These are phyloP conservation scores for Coriaria nepalensis DNA, from an alignment of 306 rosid species.

Conservation along the genomic window DNA sequence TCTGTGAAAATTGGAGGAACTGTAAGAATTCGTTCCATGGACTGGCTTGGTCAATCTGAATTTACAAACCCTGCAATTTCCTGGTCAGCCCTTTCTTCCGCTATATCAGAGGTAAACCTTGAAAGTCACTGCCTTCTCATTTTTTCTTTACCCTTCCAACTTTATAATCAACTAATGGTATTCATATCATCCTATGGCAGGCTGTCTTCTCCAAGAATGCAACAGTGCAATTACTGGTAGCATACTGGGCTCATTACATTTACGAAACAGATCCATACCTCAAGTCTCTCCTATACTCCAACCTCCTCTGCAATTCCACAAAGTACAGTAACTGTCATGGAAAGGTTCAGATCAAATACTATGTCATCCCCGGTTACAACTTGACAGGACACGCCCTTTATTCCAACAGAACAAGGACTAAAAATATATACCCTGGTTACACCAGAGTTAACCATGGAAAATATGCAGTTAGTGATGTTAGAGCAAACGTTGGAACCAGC, in stretches of 20 bases:
- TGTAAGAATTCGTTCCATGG: slow-evolving; percentile 80
- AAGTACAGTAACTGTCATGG: slow-evolving; percentile 54
- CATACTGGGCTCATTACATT: slow-evolving; percentile 72
- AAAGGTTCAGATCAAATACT: slow-evolving; percentile 82
- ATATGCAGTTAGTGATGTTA: slow-evolving; percentile 59
- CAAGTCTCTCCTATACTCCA: slow-evolving; percentile 66
- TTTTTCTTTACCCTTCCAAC: neutral
- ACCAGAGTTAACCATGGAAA: slow-evolving; percentile 85
- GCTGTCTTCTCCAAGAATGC: slow-evolving; percentile 71
- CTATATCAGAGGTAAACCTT: slow-evolving; percentile 68
- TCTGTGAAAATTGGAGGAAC: slow-evolving; percentile 45
- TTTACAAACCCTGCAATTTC: slow-evolving; percentile 43
- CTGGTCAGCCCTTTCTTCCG: slow-evolving; percentile 83
- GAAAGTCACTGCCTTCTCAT: slow-evolving; percentile 5
- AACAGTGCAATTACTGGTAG: slow-evolving; percentile 64
- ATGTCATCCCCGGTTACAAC: slow-evolving; percentile 72
- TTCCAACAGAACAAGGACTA: slow-evolving; percentile 31
- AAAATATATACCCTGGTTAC: slow-evolving; percentile 57
- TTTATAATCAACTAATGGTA: neutral
- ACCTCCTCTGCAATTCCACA: slow-evolving; percentile 71
- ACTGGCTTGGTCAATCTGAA: slow-evolving; percentile 92
- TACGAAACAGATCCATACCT: slow-evolving; percentile 57
- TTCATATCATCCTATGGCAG: slow-evolving; percentile 14
- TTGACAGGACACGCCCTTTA: slow-evolving; percentile 59
- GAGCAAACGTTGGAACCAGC: slow-evolving; percentile 85